phyloP scores from a whole-genome alignment of 345 rosid species.

The Isatis tinctoria region DNA sequence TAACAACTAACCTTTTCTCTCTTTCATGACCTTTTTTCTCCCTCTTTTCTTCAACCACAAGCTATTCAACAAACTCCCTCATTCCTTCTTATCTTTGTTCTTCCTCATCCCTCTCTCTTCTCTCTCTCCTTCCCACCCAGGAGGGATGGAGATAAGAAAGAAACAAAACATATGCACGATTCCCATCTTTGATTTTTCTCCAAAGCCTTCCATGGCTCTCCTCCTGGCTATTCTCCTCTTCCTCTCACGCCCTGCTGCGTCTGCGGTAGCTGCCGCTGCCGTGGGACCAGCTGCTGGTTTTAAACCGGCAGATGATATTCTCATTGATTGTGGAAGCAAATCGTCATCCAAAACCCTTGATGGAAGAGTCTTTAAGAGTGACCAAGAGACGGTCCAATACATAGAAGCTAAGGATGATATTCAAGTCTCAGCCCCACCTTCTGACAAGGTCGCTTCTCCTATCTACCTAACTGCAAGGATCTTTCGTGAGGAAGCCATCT shows the following conservation, averaged over 20 bases:
- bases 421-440: conserved; percentile 42
- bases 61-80: conserved; percentile 27
- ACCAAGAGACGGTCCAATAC: conserved; percentile 41
- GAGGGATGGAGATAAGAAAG: conserved; percentile 40
- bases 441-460: conserved; percentile 53
- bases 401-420: conserved; percentile 47
- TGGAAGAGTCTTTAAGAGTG: conserved; percentile 61
- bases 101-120: conserved; percentile 24
- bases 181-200: conserved; percentile 33
- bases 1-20: conserved; percentile 29
- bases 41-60: conserved; percentile 36
- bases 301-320: conserved; percentile 51
- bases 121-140: conserved; percentile 37
- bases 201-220: conserved; percentile 33
- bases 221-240: conserved; percentile 43
- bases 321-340: conserved; percentile 58
- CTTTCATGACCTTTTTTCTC: conserved; percentile 31
- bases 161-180: conserved; percentile 16
- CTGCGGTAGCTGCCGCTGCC: conserved; percentile 10
- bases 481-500: conserved; percentile 51
- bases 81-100: conserved; percentile 29
- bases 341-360: conserved; percentile 44
- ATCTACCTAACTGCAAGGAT: conserved; percentile 55
- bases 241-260: conserved; percentile 18
- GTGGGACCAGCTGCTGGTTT: conserved; percentile 26